Conservation (phyloP, 2,329 filamentous ascomycete genomes). For the Phialophora expanda region DNA sequence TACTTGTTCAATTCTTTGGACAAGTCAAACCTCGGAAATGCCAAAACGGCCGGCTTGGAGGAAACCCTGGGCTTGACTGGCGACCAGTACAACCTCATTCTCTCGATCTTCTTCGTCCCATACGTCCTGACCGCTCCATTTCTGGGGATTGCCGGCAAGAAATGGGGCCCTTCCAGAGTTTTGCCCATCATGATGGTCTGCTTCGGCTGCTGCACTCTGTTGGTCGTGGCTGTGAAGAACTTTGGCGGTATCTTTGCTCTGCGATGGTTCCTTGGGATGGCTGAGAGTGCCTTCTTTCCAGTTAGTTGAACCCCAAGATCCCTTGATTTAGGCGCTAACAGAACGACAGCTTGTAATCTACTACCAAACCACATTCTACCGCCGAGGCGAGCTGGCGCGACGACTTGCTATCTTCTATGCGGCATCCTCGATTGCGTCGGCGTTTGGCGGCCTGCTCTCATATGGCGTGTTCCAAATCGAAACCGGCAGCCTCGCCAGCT, state of each 20-base stretch:
- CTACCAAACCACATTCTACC: constrained; percentile 63
- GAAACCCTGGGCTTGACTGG: constrained; percentile 61
- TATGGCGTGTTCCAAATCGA: constrained; percentile 67
- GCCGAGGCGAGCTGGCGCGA: constrained; percentile 72
- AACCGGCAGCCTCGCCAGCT: constrained; percentile 53
- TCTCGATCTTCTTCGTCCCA: constrained; percentile 76
- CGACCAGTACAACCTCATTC: constrained; percentile 71
- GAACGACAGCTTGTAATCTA: neutral
- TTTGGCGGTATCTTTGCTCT: constrained; percentile 70
- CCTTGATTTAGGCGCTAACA: no score
- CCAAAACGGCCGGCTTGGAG: constrained; percentile 61
- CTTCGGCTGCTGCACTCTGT: constrained; percentile 69
- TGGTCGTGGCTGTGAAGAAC: constrained; percentile 47
- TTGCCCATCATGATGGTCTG: constrained; percentile 71
- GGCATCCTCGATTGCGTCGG: constrained; percentile 73
- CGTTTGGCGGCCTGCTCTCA: constrained; percentile 65
- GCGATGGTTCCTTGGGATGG: constrained; percentile 73
- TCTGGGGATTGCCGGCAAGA: constrained; percentile 70
- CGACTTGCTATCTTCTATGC: constrained; percentile 77
- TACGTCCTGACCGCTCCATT: constrained; percentile 73
- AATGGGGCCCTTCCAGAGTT: constrained; percentile 66
- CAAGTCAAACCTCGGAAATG: constrained; percentile 61
- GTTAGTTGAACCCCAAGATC: no score
- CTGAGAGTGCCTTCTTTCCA: no score
- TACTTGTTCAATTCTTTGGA: constrained; percentile 56